A percentile compares a stretch with the other conserved stretches of the same genome.
Conservation (phyloP, 2,329 filamentous ascomycete genomes). For the Stemphylium vesicarium region DNA sequence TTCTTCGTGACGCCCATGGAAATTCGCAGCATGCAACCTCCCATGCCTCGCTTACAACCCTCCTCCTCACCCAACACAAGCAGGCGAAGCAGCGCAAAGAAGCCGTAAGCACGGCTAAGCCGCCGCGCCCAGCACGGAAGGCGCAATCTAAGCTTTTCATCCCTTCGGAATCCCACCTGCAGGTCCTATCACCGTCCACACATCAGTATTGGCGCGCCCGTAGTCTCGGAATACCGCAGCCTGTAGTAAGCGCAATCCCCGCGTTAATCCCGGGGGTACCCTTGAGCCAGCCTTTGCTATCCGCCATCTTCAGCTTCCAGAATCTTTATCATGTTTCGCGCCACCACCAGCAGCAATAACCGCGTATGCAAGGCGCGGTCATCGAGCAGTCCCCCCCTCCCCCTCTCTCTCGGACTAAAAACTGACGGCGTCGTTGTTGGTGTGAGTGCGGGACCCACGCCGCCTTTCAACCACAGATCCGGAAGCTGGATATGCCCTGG, state of each 20-base stretch:
- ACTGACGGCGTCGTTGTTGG: no score
- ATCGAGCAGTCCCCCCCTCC: no score
- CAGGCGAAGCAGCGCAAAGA: neutral
- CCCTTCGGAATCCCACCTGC: neutral
- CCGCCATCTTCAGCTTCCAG: conserved; percentile 5
- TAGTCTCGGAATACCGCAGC: neutral
- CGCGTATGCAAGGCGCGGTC: neutral
- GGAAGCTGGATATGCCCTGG: conserved; percentile 7
- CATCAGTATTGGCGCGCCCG: conserved; percentile 2
- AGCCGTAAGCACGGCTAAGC: neutral
- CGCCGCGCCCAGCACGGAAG: conserved; percentile 15
- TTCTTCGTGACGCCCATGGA: neutral
- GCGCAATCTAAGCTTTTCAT: conserved; percentile 8
- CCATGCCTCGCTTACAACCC: neutral
- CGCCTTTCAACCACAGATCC: neutral
- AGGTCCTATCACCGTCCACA: neutral
- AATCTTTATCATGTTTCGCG: neutral
- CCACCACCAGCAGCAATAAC: neutral
- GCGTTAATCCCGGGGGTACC: conserved; percentile 10
- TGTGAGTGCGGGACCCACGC: neutral
- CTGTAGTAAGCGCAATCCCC: conserved; percentile 11
- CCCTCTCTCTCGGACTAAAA: no score
- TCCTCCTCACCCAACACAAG: neutral
- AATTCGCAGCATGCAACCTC: neutral
- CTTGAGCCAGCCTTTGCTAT: neutral